Conservation (phyloP, 108 stramenopile species). For the Cyclotella sp. region DNA sequence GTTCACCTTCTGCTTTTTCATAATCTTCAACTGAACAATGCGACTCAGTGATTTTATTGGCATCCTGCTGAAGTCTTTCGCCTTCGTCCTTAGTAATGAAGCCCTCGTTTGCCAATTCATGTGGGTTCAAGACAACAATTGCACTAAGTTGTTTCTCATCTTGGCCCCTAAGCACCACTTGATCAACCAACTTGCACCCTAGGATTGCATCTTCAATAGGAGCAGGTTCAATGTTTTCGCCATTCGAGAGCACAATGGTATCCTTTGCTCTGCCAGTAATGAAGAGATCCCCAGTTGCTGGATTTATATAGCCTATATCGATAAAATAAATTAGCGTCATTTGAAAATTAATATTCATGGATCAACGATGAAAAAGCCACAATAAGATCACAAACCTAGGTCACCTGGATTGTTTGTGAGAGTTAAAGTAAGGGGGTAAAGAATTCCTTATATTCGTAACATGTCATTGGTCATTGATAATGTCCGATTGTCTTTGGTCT, state of each 20-base stretch:
- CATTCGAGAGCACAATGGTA: slow-evolving; percentile 92
- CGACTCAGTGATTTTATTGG: slow-evolving; percentile 21
- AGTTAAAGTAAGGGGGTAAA: no score
- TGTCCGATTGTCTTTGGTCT: not conserved
- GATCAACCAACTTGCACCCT: slow-evolving; percentile 52
- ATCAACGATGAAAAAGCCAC: no score
- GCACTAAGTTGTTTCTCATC: slow-evolving; percentile 59
- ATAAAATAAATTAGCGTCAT: no score
- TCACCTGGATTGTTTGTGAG: not conserved
- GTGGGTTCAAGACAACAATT: slow-evolving; percentile 48
- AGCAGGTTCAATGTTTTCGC: slow-evolving; percentile 87
- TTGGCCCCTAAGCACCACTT: slow-evolving; percentile 60
- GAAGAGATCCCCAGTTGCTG: slow-evolving; percentile 87
- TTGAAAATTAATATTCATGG: no score
- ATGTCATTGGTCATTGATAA: not conserved
- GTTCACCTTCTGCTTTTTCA: slow-evolving; percentile 27
- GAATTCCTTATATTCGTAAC: no score
- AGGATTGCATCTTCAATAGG: slow-evolving; percentile 88
- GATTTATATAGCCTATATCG: slow-evolving; percentile 83
- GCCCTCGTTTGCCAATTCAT: slow-evolving; percentile 34
- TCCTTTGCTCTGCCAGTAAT: slow-evolving; percentile 92
- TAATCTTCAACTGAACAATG: slow-evolving; percentile 30
- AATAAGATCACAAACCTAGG: not conserved
- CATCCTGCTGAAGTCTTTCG: slow-evolving; percentile 8
- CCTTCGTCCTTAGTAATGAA: slow-evolving; percentile 21